phyloP scores from a whole-genome alignment of 768 basidiomycete species.

The Tulasnella sp. region DNA sequence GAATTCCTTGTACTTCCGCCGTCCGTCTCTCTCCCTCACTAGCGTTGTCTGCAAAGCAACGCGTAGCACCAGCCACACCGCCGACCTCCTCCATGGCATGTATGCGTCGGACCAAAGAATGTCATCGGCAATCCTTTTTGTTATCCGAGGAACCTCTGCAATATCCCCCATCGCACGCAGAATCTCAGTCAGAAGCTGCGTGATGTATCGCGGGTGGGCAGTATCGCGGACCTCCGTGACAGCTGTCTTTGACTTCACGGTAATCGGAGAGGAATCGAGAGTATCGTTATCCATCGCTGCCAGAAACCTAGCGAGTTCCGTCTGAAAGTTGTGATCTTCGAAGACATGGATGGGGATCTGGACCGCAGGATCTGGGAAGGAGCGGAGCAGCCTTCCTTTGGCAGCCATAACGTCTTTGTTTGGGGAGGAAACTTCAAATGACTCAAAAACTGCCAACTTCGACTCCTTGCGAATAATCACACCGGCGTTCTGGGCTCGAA shows the following conservation, averaged over 20 bases:
- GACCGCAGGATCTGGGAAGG: slow-evolving; percentile 18
- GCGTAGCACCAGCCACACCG: slow-evolving; percentile 39
- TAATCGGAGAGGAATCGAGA: slow-evolving; percentile 26
- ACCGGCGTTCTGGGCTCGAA: slow-evolving; percentile 38
- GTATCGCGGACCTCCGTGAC: slow-evolving; percentile 31
- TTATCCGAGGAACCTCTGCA: slow-evolving; percentile 22
- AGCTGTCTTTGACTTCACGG: slow-evolving; percentile 26
- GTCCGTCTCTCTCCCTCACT: background rate
- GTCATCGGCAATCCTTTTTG: slow-evolving; percentile 38
- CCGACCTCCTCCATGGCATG: slow-evolving; percentile 38
- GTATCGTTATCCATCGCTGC: slow-evolving; percentile 27
- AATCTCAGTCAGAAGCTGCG: slow-evolving; percentile 38
- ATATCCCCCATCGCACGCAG: slow-evolving; percentile 30
- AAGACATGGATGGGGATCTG: too few species aligned
- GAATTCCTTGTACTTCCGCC: slow-evolving; percentile 34
- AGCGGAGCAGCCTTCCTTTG: slow-evolving; percentile 30
- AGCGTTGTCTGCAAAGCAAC: slow-evolving; percentile 31
- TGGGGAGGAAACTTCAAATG: slow-evolving; percentile 35
- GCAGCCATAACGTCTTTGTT: slow-evolving; percentile 28
- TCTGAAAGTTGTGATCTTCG: slow-evolving; percentile 24
- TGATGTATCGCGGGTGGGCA: slow-evolving; percentile 36
- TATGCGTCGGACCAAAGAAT: slow-evolving; percentile 31
- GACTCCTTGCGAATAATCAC: slow-evolving; percentile 23
- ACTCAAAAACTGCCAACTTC: slow-evolving; percentile 28
- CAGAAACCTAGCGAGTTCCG: slow-evolving; percentile 31